Percentiles rank a stretch among this genome's conserved stretches.
Evolutionary conservation across 2,329 filamentous ascomycete species (phyloP).

Genomic region (Ophiostoma pallidulum): DNA sequence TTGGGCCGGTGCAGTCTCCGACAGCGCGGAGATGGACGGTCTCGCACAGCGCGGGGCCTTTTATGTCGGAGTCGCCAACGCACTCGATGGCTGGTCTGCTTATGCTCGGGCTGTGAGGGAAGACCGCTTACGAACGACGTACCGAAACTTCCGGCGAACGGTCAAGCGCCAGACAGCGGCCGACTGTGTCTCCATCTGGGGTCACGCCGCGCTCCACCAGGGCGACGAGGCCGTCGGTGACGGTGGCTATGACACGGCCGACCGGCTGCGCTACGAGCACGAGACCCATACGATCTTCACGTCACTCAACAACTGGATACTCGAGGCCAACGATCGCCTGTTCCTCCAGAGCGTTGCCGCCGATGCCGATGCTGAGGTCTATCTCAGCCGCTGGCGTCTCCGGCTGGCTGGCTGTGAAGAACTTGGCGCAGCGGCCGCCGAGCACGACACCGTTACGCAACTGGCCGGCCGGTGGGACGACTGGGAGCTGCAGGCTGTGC

Average conservation of each 20-base stretch:
- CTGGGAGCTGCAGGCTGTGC: constrained; percentile 20
- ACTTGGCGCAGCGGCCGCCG: constrained; percentile 11
- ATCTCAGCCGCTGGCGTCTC: constrained; percentile 15
- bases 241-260: constrained; percentile 5
- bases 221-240: background rate
- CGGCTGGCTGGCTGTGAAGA: constrained; percentile 3
- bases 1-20: constrained; percentile 2
- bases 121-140: constrained; percentile 15
- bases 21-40: constrained; percentile 6
- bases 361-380: constrained; percentile 15
- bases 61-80: constrained; percentile 16
- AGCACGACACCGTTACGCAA: constrained; percentile 10
- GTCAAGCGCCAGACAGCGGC: constrained; percentile 15
- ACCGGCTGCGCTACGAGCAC: constrained; percentile 9
- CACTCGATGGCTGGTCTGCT: constrained; percentile 15
- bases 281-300: constrained; percentile 5
- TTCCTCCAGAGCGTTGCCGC: constrained; percentile 13
- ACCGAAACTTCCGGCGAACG: constrained; percentile 13
- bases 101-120: constrained; percentile 12
- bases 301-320: constrained; percentile 17
- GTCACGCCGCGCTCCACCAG: background rate
- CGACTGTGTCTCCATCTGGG: constrained; percentile 14
- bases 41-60: constrained; percentile 17
- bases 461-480: constrained; percentile 13
- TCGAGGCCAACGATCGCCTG: constrained; percentile 17